phyloP scores from a whole-genome alignment of 768 basidiomycete genomes.

The Suillus americanus region DNA sequence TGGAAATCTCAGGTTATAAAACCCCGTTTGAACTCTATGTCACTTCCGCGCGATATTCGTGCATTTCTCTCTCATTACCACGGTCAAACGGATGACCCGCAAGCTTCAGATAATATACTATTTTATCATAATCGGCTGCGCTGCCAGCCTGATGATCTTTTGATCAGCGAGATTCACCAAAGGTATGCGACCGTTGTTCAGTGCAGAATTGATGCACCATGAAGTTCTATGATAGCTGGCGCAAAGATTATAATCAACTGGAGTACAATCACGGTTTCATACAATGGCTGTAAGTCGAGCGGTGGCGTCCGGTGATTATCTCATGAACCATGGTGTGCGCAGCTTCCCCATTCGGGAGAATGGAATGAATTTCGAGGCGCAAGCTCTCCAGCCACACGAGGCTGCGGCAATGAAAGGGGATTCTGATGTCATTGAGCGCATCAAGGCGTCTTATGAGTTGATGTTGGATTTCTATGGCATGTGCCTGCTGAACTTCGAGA shows the following conservation, averaged over 20 bases:
- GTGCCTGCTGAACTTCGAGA: constrained; percentile 54
- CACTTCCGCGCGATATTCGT: constrained; percentile 22
- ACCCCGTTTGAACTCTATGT: background rate
- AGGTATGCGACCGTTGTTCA: constrained; percentile 37
- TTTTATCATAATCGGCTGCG: constrained; percentile 61
- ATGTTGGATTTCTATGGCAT: constrained; percentile 86
- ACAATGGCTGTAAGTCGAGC: constrained; percentile 68
- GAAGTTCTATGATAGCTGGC: constrained; percentile 49
- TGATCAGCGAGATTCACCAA: constrained; percentile 63
- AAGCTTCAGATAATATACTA: constrained; percentile 44
- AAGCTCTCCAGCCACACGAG: constrained; percentile 68
- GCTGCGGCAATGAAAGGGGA: constrained; percentile 54
- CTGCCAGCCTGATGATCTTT: constrained; percentile 60
- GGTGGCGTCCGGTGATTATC: background rate
- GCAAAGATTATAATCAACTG: constrained; percentile 57
- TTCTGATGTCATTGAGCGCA: constrained; percentile 44
- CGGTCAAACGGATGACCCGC: constrained; percentile 6
- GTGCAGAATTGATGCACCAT: constrained; percentile 1
- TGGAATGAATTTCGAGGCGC: constrained; percentile 69
- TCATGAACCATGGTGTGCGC: background rate
- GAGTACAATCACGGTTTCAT: constrained; percentile 74
- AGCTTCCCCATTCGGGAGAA: constrained; percentile 76
- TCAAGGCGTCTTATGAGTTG: constrained; percentile 61
- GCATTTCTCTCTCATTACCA: constrained; percentile 28
- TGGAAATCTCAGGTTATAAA: background rate